Percentiles rank a stretch among this genome's conserved stretches.
Evolutionary conservation across 371 early-diverging fungal species (phyloP).

Genomic region (Mitosporidium daphniae): DNA sequence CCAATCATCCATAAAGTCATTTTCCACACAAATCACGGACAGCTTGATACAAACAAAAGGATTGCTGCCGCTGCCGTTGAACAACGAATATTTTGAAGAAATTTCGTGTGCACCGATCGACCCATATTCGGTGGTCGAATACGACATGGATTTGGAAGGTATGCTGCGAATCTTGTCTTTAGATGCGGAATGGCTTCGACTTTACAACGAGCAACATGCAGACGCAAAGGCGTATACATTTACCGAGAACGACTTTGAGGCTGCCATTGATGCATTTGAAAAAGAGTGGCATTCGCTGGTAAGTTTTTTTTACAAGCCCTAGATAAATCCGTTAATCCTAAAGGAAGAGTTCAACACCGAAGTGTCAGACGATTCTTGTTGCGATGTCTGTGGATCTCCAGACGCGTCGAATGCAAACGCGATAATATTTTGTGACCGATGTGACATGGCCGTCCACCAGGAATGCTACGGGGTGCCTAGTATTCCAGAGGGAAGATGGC

Average conservation of each 20-base stretch:
- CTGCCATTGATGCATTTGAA: slow-evolving; percentile 49
- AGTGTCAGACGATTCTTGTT: slow-evolving; percentile 33
- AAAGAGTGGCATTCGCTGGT: slow-evolving; percentile 73
- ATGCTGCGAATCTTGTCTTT: slow-evolving; percentile 2
- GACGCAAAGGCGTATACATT: slow-evolving; percentile 14
- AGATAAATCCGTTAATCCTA: slow-evolving; percentile 5
- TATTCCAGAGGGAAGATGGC: slow-evolving; percentile 93
- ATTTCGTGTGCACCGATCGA: too few species aligned
- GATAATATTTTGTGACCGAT: slow-evolving; percentile 93
- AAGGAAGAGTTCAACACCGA: slow-evolving; percentile 5
- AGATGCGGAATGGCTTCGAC: slow-evolving; percentile 23
- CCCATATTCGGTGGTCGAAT: too few species aligned
- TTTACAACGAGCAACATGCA: slow-evolving; percentile 20
- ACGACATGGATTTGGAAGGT: slow-evolving; percentile 87
- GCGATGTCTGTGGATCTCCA: slow-evolving; percentile 39
- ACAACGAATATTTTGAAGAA: too few species aligned
- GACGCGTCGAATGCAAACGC: slow-evolving; percentile 19
- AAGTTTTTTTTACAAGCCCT: slow-evolving; percentile 2
- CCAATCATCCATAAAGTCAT: too few species aligned
- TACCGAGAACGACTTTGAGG: slow-evolving; percentile 23
- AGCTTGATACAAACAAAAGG: too few species aligned
- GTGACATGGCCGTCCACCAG: slow-evolving; percentile 91
- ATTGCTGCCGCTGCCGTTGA: too few species aligned
- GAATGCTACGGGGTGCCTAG: slow-evolving; percentile 96
- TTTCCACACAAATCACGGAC: too few species aligned